A percentile compares a stretch with the other conserved stretches of the same genome.
Evolutionary conservation across 1,139 yeast genomes (phyloP).

Genomic region (Lodderomyces beijingensis): DNA sequence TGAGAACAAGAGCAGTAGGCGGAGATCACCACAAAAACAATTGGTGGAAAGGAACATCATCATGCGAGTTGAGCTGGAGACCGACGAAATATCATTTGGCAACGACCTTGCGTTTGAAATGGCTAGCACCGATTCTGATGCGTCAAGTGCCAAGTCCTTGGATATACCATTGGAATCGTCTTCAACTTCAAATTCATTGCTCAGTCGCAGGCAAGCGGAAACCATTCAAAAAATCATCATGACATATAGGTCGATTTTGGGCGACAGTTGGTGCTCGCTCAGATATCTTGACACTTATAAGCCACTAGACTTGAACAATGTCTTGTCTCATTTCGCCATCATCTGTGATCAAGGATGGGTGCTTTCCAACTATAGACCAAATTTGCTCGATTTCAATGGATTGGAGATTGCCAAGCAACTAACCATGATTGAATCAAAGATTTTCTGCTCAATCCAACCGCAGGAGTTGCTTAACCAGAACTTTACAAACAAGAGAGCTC

Average conservation of each 20-base stretch:
- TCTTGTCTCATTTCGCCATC: constrained; percentile 35
- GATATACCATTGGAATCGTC: constrained; percentile 39
- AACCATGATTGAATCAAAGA: constrained; percentile 70
- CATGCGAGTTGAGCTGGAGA: constrained; percentile 12
- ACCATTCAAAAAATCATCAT: constrained; percentile 44
- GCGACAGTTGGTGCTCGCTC: constrained; percentile 45
- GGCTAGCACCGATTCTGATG: constrained; percentile 40
- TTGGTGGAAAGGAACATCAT: constrained; percentile 47
- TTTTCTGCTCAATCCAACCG: constrained; percentile 64
- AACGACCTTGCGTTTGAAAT: constrained; percentile 44
- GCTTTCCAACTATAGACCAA: constrained; percentile 44
- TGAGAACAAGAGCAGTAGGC: constrained; percentile 19
- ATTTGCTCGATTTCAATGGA: constrained; percentile 67
- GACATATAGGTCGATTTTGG: constrained; percentile 48
- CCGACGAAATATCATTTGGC: constrained; percentile 30
- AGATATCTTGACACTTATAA: constrained; percentile 26
- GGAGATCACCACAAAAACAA: constrained; percentile 21
- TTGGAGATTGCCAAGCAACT: constrained; percentile 82
- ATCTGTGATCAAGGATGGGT: constrained; percentile 46
- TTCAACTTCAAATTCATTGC: constrained; percentile 33
- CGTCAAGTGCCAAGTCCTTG: constrained; percentile 34
- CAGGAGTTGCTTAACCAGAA: constrained; percentile 74
- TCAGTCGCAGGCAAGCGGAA: constrained; percentile 34
- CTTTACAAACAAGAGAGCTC: constrained; percentile 61
- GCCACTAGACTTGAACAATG: constrained; percentile 23